phyloP scores from a whole-genome alignment of 176 grass and related monocot species.

The Carex myosuroides region DNA sequence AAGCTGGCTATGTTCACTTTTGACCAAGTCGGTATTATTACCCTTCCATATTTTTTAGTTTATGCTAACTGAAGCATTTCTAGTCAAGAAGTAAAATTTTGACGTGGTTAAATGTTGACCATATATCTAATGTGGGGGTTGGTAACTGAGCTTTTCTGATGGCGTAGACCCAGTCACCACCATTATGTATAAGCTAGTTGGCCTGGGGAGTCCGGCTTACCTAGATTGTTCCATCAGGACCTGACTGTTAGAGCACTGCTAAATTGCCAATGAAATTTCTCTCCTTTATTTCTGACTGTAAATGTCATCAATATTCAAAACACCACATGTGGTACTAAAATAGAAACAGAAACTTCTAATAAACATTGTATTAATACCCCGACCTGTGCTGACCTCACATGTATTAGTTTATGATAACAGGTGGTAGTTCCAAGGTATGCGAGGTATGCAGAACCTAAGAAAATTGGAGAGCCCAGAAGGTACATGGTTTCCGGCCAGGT shows the following conservation, averaged over 20 bases:
- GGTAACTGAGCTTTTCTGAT: background rate
- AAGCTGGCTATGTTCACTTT: slow-evolving; percentile 16
- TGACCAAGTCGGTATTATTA: slow-evolving; percentile 14
- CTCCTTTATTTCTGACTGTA: background rate
- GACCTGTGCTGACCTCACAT: slow-evolving; percentile 9
- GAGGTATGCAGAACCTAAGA: slow-evolving; percentile 54
- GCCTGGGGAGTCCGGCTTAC: background rate
- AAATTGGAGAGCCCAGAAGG: slow-evolving; percentile 56
- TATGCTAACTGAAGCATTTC: background rate
- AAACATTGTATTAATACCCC: background rate
- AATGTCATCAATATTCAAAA: slow-evolving; percentile 11
- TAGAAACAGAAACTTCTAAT: background rate
- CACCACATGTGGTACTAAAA: background rate
- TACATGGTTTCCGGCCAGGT: slow-evolving; percentile 86
- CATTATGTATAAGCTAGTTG: background rate
- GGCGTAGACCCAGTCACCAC: background rate
- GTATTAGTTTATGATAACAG: slow-evolving; percentile 36
- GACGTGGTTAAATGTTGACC: slow-evolving; percentile 15
- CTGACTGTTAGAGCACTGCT: background rate
- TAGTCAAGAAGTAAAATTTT: background rate
- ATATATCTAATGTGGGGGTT: background rate
- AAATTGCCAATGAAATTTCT: background rate
- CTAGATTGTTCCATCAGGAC: background rate
- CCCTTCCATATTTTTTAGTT: background rate
- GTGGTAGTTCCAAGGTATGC: slow-evolving; percentile 69